Evolutionary conservation across 192 early-diverging fungal species (phyloP).

Genomic region (Geranomyces michiganensis): DNA sequence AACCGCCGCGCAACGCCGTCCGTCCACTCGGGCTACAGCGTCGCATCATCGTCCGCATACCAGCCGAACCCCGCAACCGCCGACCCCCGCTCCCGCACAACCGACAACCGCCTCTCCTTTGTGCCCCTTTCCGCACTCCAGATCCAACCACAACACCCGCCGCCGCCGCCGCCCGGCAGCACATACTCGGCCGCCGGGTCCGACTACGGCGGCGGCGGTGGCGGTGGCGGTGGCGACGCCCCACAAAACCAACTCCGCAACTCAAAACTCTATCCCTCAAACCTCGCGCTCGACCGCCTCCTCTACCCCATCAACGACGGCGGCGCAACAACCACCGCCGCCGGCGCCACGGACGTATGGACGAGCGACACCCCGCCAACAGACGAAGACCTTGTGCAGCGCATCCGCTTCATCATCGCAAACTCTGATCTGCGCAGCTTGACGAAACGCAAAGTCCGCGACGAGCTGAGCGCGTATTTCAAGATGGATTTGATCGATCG

Average conservation of each 20-base stretch:
- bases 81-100: no score
- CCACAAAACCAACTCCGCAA: not conserved
- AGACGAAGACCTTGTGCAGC: constrained; percentile 74
- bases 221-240: not conserved
- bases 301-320: not conserved
- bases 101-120: constrained; percentile 6
- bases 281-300: constrained; percentile 17
- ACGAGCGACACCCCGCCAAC: constrained; percentile 56
- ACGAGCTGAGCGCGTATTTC: constrained; percentile 66
- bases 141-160: not conserved
- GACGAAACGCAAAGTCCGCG: constrained; percentile 83
- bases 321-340: not conserved
- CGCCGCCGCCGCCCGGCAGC: no score
- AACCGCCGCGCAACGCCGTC: no score
- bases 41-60: no score
- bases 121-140: not conserved
- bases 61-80: no score
- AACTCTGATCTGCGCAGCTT: constrained; percentile 71
- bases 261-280: constrained; percentile 8
- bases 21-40: no score
- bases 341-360: constrained; percentile 9
- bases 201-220: not conserved
- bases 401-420: constrained; percentile 72
- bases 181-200: constrained; percentile 10
- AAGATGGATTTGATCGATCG: constrained; percentile 65